Conservation (phyloP, 2,329 filamentous ascomycete species). For the Fusarium gaditjirri region DNA sequence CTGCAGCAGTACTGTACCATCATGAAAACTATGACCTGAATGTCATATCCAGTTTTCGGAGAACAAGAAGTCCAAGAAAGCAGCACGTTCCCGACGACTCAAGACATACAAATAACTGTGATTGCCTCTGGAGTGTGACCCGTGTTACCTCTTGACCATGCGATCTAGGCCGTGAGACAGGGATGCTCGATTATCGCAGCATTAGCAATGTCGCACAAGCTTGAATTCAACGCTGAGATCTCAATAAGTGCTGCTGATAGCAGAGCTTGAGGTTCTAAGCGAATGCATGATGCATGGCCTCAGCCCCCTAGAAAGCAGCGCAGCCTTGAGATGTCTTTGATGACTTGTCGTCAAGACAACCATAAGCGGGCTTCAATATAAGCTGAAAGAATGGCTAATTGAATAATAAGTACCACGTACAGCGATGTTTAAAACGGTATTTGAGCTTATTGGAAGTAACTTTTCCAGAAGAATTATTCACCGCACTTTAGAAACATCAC, state of each 20-base stretch:
- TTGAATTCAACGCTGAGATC: not conserved
- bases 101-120: not conserved
- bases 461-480: not conserved
- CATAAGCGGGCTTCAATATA: not conserved
- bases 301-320: not conserved
- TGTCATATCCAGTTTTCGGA: not conserved
- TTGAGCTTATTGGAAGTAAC: not conserved
- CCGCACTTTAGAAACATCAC: fast-evolving
- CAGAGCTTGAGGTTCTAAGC: too few species aligned
- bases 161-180: not conserved
- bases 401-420: not conserved
- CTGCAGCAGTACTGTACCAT: not conserved
- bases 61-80: too few species aligned
- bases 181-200: not conserved
- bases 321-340: not conserved
- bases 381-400: not conserved
- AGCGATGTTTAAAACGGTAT: not conserved
- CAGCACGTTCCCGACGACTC: fast-evolving
- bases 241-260: not conserved
- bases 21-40: not conserved
- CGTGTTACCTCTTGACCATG: not conserved
- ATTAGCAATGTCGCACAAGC: not conserved
- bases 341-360: too few species aligned
- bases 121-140: not conserved
- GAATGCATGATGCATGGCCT: not conserved